These are phyloP conservation scores for Aethionema arabicum DNA, from an alignment of 345 rosid species.

Conservation along the genomic window DNA sequence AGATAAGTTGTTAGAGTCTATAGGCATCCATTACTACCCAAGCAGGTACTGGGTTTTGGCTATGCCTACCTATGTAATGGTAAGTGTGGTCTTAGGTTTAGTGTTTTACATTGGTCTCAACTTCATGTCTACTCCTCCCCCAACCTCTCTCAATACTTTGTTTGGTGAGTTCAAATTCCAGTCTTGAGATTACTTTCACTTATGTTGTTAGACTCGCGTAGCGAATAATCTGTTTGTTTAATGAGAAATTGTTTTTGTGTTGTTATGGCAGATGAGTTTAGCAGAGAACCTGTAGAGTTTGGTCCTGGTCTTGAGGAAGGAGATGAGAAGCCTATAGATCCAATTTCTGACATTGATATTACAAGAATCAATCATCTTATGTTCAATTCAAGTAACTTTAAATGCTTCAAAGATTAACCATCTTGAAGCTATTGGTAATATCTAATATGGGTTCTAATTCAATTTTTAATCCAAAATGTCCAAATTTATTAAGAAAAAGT, in stretches of 20 bases:
- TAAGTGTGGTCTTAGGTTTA: slow-evolving; percentile 48
- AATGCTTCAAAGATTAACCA: too few species aligned
- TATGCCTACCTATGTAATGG: slow-evolving; percentile 52
- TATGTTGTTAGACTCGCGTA: too few species aligned
- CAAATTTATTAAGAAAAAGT: too few species aligned
- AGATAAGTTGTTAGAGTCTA: slow-evolving; percentile 52
- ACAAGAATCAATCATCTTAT: slow-evolving; percentile 45
- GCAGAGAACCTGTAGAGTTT: slow-evolving; percentile 47
- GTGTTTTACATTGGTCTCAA: slow-evolving; percentile 59
- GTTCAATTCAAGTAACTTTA: slow-evolving; percentile 35
- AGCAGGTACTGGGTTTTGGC: slow-evolving; percentile 72
- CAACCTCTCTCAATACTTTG: slow-evolving; percentile 49
- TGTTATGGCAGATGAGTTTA: slow-evolving; percentile 56
- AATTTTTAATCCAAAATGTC: too few species aligned
- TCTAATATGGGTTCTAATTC: too few species aligned
- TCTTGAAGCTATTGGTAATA: too few species aligned
- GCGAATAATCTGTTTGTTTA: too few species aligned
- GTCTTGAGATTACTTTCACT: background rate
- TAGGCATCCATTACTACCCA: slow-evolving; percentile 62
- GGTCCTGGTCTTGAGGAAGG: slow-evolving; percentile 29
- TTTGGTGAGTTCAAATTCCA: slow-evolving; percentile 41
- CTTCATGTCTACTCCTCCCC: slow-evolving; percentile 60
- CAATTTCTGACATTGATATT: slow-evolving; percentile 59
- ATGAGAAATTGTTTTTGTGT: background rate
- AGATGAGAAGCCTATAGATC: slow-evolving; percentile 50